Base-by-base conservation (phyloP, 208 protist species). In the Sergeia podlipaevii region DNA sequence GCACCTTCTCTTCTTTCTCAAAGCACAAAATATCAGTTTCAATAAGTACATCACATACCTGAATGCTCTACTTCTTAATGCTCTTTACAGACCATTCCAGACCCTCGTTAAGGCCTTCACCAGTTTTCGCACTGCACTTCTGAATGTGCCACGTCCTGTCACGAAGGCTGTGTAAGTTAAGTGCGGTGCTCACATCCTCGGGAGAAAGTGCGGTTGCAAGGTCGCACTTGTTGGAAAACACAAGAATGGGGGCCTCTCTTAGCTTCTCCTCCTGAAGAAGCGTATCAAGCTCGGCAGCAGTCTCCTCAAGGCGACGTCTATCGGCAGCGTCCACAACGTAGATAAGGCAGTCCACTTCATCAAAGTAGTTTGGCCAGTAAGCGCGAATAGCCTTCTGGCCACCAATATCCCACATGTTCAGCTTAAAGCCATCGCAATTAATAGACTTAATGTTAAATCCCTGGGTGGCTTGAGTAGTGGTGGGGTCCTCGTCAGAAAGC, bases 391-490 rank as follows among this genome's bases (percentile, higher is more conserved):
- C 86, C 73, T 97, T 97, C 63, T 99, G 97, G 26, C 95, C 97
- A 55, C 97, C 97, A 66, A 99, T 98, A 70, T 99, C 97, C 97
- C 97, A 99, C 76, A 99, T 89, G 80, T 98, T 99, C 28, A 99
- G 80, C 76, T 98, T 98, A 69, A 98, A 98, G 10, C 89, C 88
- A 15, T 97, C 84, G 46, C 91, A 89, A 48, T 91, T 61, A 23
- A 99, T 81, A 20, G 95, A 97, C 77, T 99, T 99, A 61, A 99
- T 97, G 81, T 99, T 99, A 71, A 99, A 99, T 0, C 98, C 98
- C 52, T 98, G 95, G 10, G 98, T 99, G 3, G 98, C 97, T 55
- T 95, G 96, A 21, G 97, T 98, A 7, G 93, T 87, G 0, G 80
- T 91, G 10, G 96, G 93, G 54, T 99, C 96, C 59, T 99, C 97